Conservation (phyloP, 805 yeast species). For the Ogataea salicorniae region DNA sequence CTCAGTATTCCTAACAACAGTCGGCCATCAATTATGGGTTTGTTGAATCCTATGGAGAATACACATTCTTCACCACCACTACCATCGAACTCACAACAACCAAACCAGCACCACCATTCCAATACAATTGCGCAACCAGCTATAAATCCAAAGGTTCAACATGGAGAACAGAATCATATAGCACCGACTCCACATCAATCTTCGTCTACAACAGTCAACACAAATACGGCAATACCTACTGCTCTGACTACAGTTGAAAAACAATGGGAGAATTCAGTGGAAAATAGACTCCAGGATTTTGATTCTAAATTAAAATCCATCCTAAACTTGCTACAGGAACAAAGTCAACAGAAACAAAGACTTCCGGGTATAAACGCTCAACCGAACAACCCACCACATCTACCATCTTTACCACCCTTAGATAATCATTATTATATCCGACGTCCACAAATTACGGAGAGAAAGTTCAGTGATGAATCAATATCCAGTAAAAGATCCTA, state of each 20-base stretch:
- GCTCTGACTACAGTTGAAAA: background rate
- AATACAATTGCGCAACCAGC: background rate
- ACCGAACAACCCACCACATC: background rate
- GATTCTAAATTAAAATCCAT: conserved; percentile 36
- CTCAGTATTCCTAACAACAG: background rate
- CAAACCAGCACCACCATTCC: no score
- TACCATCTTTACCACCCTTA: background rate
- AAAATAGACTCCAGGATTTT: conserved; percentile 34
- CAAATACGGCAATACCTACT: no score
- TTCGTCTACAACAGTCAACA: background rate
- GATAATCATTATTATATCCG: background rate
- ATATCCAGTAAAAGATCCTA: no score
- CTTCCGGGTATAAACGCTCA: background rate
- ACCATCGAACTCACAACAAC: background rate
- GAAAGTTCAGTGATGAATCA: background rate
- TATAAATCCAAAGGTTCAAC: background rate
- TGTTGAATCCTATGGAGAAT: background rate
- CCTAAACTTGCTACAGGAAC: conserved; percentile 30
- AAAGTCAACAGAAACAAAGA: conserved; percentile 6
- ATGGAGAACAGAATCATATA: background rate
- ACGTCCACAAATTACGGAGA: background rate
- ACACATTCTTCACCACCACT: background rate
- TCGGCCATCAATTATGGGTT: background rate
- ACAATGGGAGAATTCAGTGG: conserved; percentile 34
- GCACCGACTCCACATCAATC: background rate